Evolutionary conservation across 169 alveolate species (phyloP).

Genomic region (Theileria equi): DNA sequence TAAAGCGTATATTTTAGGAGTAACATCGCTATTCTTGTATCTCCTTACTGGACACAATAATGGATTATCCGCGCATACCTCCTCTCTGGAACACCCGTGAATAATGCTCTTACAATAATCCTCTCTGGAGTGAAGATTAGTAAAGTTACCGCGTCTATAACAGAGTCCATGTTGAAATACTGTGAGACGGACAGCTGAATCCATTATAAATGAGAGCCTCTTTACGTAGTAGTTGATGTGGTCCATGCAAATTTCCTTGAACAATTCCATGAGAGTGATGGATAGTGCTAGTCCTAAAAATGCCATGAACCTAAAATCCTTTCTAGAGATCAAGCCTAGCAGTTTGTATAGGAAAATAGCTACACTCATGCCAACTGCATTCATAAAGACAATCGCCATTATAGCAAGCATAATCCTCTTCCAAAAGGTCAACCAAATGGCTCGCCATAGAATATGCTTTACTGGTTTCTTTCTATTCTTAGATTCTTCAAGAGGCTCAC

Average conservation of each 20-base stretch:
- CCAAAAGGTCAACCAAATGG: slow-evolving; percentile 38
- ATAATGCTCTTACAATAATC: neutral
- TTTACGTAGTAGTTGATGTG: slow-evolving; percentile 29
- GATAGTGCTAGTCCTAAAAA: neutral
- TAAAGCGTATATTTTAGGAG: slow-evolving; percentile 42
- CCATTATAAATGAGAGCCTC: slow-evolving; percentile 26
- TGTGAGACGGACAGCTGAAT: slow-evolving; percentile 35
- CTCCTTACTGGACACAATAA: slow-evolving; percentile 46
- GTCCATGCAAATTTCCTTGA: slow-evolving; percentile 10
- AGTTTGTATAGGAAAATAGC: slow-evolving; percentile 4
- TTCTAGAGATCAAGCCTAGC: neutral
- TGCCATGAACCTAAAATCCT: neutral
- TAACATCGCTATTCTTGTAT: slow-evolving; percentile 34
- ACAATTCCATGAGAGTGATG: slow-evolving; percentile 4
- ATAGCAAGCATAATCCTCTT: slow-evolving; percentile 7
- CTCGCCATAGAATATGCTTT: slow-evolving; percentile 5
- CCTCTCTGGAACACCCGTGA: neutral
- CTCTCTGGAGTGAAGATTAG: neutral
- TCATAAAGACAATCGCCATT: slow-evolving; percentile 14
- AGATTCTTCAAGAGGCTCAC: neutral
- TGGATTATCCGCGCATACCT: slow-evolving; percentile 31
- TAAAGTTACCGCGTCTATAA: slow-evolving; percentile 13
- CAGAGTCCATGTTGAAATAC: slow-evolving; percentile 55
- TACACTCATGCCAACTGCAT: slow-evolving; percentile 14
- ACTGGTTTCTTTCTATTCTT: neutral